A percentile compares a stretch with the other conserved stretches of the same genome.
Conservation (phyloP, 192 early-diverging fungal genomes). For the Coemansia brasiliensis region DNA sequence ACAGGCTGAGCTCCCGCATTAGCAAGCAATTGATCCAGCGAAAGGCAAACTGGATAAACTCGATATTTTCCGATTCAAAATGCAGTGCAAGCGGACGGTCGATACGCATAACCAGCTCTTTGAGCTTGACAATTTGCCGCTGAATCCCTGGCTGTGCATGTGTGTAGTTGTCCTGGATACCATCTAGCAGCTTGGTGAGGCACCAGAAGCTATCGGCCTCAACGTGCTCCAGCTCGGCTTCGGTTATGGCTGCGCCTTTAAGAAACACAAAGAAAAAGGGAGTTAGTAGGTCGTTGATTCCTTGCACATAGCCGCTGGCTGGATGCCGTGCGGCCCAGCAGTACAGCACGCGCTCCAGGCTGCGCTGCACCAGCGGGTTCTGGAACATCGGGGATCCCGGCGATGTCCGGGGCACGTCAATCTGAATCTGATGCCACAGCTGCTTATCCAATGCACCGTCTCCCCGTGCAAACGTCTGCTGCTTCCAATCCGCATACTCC, state of each 20-base stretch:
- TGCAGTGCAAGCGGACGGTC: slow-evolving; percentile 77
- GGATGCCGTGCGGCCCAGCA: slow-evolving; percentile 98
- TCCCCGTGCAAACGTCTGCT: slow-evolving; percentile 79
- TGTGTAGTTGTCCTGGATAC: slow-evolving; percentile 99
- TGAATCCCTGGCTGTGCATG: slow-evolving; percentile 96
- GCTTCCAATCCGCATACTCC: slow-evolving; percentile 87
- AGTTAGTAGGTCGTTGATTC: slow-evolving; percentile 97
- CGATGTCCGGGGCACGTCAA: slow-evolving; percentile 91
- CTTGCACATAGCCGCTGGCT: slow-evolving; percentile 98
- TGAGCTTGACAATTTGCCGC: slow-evolving; percentile 81
- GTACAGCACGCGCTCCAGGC: slow-evolving; percentile 90
- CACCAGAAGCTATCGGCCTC: slow-evolving; percentile 99
- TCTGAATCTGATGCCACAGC: slow-evolving; percentile 95
- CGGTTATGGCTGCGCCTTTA: slow-evolving; percentile 45
- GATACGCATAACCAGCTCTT: slow-evolving; percentile 89
- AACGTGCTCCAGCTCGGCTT: slow-evolving; percentile 64
- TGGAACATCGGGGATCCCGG: slow-evolving; percentile 86
- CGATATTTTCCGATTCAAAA: slow-evolving; percentile 83
- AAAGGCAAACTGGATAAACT: slow-evolving; percentile 99
- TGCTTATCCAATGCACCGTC: slow-evolving; percentile 76
- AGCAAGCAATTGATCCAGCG: slow-evolving; percentile 99
- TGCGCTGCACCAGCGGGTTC: slow-evolving; percentile 76
- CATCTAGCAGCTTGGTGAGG: slow-evolving; percentile 90
- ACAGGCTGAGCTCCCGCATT: slow-evolving; percentile 91
- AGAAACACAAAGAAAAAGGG: slow-evolving; percentile 96